phyloP scores from a whole-genome alignment of 2,329 filamentous ascomycete species.

The Cyclaneusma minus region DNA sequence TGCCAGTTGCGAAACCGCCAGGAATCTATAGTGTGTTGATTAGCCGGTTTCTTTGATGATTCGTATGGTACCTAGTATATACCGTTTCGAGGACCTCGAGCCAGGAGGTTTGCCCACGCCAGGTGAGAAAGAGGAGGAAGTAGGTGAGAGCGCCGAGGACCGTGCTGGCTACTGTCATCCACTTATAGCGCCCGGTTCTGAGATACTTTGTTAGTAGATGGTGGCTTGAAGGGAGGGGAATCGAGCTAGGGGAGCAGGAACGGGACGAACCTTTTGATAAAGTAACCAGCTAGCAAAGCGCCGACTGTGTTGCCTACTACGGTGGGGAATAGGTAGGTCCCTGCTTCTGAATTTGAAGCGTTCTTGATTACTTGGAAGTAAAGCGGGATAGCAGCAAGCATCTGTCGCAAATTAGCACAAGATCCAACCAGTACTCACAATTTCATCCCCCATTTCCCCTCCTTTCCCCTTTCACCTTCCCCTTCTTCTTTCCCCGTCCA shows the following conservation, averaged over 20 bases:
- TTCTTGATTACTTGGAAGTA: conserved; percentile 52
- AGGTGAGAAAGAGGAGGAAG: conserved; percentile 34
- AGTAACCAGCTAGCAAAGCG: conserved; percentile 40
- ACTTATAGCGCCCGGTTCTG: conserved; percentile 44
- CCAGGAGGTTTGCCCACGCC: conserved; percentile 41
- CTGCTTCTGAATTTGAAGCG: conserved; percentile 40
- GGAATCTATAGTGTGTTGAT: neutral
- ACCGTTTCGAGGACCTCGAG: conserved; percentile 43
- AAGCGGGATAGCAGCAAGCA: conserved; percentile 51
- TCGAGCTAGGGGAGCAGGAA: neutral
- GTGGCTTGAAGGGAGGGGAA: neutral
- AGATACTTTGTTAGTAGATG: conserved; percentile 1
- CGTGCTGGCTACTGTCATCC: conserved; percentile 32
- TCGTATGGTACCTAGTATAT: conserved; percentile 20
- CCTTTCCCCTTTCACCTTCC: conserved; percentile 1
- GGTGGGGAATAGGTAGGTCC: conserved; percentile 47
- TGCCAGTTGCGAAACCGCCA: conserved; percentile 34
- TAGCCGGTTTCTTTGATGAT: neutral
- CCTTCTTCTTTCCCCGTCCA: no score
- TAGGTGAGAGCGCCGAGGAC: conserved; percentile 34
- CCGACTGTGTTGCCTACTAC: conserved; percentile 52
- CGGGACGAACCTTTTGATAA: conserved; percentile 29
- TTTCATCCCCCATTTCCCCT: no score
- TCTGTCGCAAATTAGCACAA: conserved; percentile 14
- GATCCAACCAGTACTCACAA: conserved; percentile 5